Base-by-base conservation (phyloP, 306 rosid species). In the Canavalia gladiata region DNA sequence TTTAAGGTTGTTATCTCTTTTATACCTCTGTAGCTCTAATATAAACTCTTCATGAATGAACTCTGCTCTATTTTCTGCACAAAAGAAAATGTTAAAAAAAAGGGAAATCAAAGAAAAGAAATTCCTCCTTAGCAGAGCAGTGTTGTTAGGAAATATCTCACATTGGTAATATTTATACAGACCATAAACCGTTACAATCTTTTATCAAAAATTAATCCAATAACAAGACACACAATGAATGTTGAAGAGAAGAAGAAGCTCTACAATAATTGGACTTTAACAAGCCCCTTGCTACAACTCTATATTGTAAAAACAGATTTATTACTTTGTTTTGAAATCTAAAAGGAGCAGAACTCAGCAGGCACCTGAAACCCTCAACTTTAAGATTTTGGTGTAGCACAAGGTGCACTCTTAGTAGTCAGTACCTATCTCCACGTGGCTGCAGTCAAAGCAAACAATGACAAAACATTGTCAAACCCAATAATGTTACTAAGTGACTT, bases 361-460 rank as follows among this genome's bases (percentile, higher is more conserved):
- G 25, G 25, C 25, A 50, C 18, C 28, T 71, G 35, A 71, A 45
- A 70, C 57, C 59, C 41, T 76, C 52, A 67, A 64, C 75, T 71
- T 4, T 37, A 2, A 77, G 68, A 58, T 25, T 71, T 30, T 12
- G 4, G 45, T 34, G 54, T 63, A 25, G 47, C 49, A 69, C 72
- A 37, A 66, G 85, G 73, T 77, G 85, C 78, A 64, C 41, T 55
- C 8, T 83, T 66, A 89, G 84, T 87, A 66, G 6, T 84, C 71
- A 89, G 84, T 89, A 81, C 90, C 90, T 85, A 79, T 83, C 81
- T 86, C 90, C 94, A 78, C 86, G 79, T 80, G 86, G 68, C 99
- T 93, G 92, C 89, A 90, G 6, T 56, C 77, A 83, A 81, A 84
- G 56, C 49, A 80, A 59, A 2, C 37, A 52, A 46, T n/a, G 8